These are phyloP conservation scores for Fusarium nygamai DNA, from an alignment of 2,329 filamentous ascomycete species.

Conservation along the genomic window DNA sequence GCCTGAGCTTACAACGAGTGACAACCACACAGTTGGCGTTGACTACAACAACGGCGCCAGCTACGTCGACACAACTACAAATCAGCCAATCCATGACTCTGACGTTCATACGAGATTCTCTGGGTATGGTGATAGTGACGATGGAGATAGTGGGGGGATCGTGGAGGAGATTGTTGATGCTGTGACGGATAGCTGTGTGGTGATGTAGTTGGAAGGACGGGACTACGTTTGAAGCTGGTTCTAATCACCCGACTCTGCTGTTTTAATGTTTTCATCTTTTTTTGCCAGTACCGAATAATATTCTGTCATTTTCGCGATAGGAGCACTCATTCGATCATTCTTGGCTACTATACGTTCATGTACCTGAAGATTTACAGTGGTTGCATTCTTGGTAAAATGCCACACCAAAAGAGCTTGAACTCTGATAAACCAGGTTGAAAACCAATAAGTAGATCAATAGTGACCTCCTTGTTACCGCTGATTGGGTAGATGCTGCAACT, in stretches of 20 bases:
- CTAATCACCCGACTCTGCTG: background rate
- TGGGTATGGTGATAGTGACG: background rate
- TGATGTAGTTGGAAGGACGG: background rate
- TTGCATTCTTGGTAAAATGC: background rate
- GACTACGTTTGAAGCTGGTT: background rate
- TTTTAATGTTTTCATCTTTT: accelerated
- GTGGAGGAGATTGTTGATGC: background rate
- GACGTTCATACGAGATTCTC: background rate
- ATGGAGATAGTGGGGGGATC: background rate
- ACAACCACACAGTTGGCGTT: background rate
- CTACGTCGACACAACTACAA: background rate
- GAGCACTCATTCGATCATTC: background rate
- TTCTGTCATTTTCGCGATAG: background rate
- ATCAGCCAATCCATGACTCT: background rate
- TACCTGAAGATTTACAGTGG: background rate
- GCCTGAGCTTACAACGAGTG: background rate
- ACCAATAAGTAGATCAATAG: background rate
- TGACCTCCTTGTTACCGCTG: background rate
- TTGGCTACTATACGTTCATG: background rate
- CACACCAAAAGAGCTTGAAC: background rate
- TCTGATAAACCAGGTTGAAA: background rate
- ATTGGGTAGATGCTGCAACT: background rate
- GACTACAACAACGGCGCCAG: background rate
- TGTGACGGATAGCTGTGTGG: background rate
- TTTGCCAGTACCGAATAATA: background rate